phyloP scores from a whole-genome alignment of 345 rosid species.

The Psidium guajava region DNA sequence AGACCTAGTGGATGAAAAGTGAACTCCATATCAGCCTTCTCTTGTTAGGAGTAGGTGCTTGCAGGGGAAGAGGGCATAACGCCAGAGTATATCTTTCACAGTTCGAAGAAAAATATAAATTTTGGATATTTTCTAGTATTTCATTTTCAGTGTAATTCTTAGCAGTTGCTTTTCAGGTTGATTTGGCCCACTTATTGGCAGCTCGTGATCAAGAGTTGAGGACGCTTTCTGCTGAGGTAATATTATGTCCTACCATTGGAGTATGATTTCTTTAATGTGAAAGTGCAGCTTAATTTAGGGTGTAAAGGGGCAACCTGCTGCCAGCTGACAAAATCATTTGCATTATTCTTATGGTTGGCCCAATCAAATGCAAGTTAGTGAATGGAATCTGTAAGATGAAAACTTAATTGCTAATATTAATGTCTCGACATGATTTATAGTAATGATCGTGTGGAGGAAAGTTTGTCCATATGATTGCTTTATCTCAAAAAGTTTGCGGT shows the following conservation, averaged over 20 bases:
- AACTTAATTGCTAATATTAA: background rate
- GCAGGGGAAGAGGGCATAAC: too few relatives aligned
- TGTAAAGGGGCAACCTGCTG: background rate
- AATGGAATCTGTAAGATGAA: background rate
- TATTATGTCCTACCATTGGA: background rate
- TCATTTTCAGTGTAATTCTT: background rate
- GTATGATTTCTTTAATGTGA: background rate
- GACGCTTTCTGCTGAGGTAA: conserved; percentile 89
- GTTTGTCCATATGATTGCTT: background rate
- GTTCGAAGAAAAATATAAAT: too few relatives aligned
- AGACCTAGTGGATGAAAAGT: too few relatives aligned
- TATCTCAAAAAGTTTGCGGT: background rate
- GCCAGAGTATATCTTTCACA: too few relatives aligned
- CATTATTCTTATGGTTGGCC: background rate
- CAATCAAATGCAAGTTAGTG: background rate
- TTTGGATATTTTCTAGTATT: too few relatives aligned
- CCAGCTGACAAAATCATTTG: background rate
- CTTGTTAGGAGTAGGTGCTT: too few relatives aligned
- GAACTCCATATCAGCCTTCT: too few relatives aligned
- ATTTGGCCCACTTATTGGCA: conserved; percentile 86
- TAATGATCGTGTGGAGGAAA: background rate
- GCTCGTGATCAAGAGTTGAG: conserved; percentile 93
- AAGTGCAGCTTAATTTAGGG: background rate
- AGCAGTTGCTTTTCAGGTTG: conserved; percentile 48
- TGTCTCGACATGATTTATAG: background rate